phyloP scores from a whole-genome alignment of 164 flowering plant genomes.

The Warburgia ugandensis region DNA sequence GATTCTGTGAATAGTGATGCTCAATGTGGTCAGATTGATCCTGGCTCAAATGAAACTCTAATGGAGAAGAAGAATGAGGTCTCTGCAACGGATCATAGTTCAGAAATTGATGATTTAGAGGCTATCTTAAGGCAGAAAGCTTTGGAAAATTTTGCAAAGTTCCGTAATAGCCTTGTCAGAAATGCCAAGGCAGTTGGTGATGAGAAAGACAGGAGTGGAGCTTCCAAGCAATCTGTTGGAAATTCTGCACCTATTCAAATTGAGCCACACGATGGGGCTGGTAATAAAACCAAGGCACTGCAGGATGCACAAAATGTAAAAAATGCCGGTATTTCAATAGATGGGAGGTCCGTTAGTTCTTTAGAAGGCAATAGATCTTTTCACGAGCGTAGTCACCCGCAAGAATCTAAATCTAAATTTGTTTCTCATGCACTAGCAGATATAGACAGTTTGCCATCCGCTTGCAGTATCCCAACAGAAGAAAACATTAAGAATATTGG shows the following conservation, averaged over 20 bases:
- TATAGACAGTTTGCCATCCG: no score
- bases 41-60: conserved; percentile 4
- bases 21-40: conserved; percentile 12
- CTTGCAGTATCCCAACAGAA: no score
- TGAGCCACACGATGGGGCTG: conserved; percentile 2
- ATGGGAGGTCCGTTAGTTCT: conserved; percentile 10
- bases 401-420: conserved; percentile 9
- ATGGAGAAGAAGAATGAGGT: conserved; percentile 13
- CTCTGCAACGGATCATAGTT: conserved; percentile 17
- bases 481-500: conserved; percentile 8
- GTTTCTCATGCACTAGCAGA: conserved; percentile 10
- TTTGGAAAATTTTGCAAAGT: conserved; percentile 72
- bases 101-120: conserved; percentile 50
- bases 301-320: no score
- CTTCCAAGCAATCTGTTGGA: no score
- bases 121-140: conserved; percentile 61
- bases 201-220: conserved; percentile 13
- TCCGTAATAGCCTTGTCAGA: conserved; percentile 29
- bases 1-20: conserved; percentile 21
- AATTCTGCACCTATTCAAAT: background rate
- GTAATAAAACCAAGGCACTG: no score
- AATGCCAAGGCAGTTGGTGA: conserved; percentile 9
- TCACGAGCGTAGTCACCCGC: conserved; percentile 8
- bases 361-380: conserved; percentile 9
- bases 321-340: conserved; percentile 6